Conservation (phyloP, 78 protist species). For the Acrasis kona region DNA sequence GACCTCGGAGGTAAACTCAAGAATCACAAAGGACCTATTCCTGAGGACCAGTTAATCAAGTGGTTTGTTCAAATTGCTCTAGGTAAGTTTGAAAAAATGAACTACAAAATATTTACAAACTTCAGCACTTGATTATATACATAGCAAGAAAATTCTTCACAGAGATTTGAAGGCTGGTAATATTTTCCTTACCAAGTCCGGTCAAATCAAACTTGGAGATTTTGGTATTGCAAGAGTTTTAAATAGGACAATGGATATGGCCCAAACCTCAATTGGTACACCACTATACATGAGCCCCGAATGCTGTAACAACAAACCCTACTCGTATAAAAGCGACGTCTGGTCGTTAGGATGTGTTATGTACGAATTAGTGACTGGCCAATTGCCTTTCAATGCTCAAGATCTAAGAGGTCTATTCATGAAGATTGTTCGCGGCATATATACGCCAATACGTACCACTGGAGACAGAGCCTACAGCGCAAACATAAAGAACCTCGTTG, state of each 20-base stretch:
- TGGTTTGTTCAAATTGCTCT: too few relatives aligned
- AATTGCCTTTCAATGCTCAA: background rate
- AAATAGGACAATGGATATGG: background rate
- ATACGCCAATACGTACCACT: too few relatives aligned
- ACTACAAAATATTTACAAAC: too few relatives aligned
- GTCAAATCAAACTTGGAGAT: constrained; percentile 32
- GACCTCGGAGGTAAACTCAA: background rate
- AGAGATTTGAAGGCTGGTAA: constrained; percentile 48
- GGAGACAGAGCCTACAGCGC: too few relatives aligned
- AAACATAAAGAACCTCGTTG: too few relatives aligned
- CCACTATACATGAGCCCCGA: constrained; percentile 90
- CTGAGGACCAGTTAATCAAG: too few relatives aligned
- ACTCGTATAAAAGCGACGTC: constrained; percentile 18
- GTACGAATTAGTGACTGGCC: constrained; percentile 47
- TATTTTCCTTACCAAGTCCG: constrained; percentile 25
- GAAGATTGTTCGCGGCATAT: too few relatives aligned
- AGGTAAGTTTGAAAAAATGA: too few relatives aligned
- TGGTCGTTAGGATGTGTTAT: constrained; percentile 43
- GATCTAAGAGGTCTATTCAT: too few relatives aligned
- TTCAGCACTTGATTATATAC: constrained; percentile 46
- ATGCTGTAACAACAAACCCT: constrained; percentile 63
- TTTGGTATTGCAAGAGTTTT: constrained; percentile 79
- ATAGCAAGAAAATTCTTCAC: constrained; percentile 50
- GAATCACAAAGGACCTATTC: background rate
- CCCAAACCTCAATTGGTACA: constrained; percentile 57